Conservation (phyloP, 179 eudicot genomes). For the Gypsophila paniculata region DNA sequence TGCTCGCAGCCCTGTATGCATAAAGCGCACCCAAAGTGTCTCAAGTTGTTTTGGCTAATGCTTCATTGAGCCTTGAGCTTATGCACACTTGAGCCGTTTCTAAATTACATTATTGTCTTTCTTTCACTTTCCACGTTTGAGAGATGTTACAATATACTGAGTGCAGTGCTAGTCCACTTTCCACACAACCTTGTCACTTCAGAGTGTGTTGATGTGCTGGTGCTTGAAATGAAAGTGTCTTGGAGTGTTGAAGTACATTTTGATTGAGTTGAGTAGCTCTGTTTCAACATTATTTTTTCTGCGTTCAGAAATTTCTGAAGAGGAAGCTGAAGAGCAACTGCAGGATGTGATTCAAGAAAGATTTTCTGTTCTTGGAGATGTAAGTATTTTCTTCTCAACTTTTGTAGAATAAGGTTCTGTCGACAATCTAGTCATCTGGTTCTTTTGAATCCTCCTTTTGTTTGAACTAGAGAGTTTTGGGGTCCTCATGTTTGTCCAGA, state of each 20-base stretch:
- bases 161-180: neutral
- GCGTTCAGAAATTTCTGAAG: slow-evolving; percentile 82
- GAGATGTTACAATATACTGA: neutral
- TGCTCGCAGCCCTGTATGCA: no score
- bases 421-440: neutral
- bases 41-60: no score
- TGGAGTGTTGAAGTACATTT: slow-evolving; percentile 6
- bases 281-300: slow-evolving; percentile 16
- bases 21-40: no score
- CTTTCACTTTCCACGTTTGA: neutral
- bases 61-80: no score
- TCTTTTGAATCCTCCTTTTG: neutral
- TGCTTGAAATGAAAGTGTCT: slow-evolving; percentile 5
- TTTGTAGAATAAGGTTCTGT: neutral
- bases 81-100: no score
- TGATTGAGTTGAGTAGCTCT: slow-evolving; percentile 12
- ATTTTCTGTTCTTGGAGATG: slow-evolving; percentile 90
- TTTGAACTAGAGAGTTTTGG: neutral
- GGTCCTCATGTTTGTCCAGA: slow-evolving; percentile 6
- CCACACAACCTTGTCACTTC: neutral
- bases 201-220: neutral
- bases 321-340: slow-evolving; percentile 88
- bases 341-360: slow-evolving; percentile 96
- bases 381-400: slow-evolving; percentile 33
- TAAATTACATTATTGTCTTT: neutral